These are phyloP conservation scores for Penicillium nordicum DNA, from an alignment of 2,329 filamentous ascomycete genomes.

Conservation along the genomic window DNA sequence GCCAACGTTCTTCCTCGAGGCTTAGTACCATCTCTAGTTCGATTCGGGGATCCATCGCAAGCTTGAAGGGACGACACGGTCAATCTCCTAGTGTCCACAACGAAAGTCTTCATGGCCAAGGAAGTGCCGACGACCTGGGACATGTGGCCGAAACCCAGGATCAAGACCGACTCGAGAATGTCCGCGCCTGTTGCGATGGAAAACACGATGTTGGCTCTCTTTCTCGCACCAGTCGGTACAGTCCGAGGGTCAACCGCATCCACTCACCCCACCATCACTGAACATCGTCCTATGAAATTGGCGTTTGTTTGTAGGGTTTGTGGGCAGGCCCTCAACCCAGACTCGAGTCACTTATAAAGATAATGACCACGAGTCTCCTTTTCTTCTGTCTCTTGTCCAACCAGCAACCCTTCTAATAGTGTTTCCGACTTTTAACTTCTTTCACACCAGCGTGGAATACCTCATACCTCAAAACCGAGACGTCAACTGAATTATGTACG, in stretches of 20 bases:
- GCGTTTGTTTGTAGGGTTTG: constrained; percentile 23
- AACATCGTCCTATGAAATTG: constrained; percentile 11
- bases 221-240: constrained; percentile 42
- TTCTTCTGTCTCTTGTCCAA: constrained; percentile 13
- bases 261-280: constrained; percentile 35
- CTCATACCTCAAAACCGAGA: neutral
- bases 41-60: constrained; percentile 51
- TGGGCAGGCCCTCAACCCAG: constrained; percentile 24
- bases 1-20: constrained; percentile 46
- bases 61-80: constrained; percentile 43
- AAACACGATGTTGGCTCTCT: constrained; percentile 65
- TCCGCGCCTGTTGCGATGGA: constrained; percentile 93
- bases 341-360: constrained; percentile 17
- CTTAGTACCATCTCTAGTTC: constrained; percentile 47
- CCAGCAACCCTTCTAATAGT: constrained; percentile 10
- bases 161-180: constrained; percentile 82
- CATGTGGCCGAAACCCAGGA: constrained; percentile 67
- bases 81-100: constrained; percentile 39
- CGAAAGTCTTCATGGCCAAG: constrained; percentile 49
- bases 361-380: constrained; percentile 24
- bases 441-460: neutral
- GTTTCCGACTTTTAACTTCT: neutral
- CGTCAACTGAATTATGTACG: neutral
- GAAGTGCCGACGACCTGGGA: constrained; percentile 79
- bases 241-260: constrained; percentile 37